These are phyloP conservation scores for Noccaea bulbosa DNA, from an alignment of 345 rosid species.

Conservation along the genomic window DNA sequence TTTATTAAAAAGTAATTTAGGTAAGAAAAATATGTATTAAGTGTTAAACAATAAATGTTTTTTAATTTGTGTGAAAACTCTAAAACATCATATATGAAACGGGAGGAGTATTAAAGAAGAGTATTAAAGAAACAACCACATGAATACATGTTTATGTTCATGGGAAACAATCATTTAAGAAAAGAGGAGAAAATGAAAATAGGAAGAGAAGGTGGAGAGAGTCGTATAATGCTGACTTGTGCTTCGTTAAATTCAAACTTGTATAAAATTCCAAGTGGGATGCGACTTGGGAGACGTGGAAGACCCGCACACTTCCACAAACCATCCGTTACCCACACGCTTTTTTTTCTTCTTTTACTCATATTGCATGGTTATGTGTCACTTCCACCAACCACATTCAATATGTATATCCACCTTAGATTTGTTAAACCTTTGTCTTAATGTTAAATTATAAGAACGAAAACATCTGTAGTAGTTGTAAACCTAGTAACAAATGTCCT, in stretches of 20 bases:
- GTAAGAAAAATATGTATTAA: no score
- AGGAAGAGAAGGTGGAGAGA: slow-evolving; percentile 31
- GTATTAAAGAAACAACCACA: not conserved
- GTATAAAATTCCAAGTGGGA: slow-evolving; percentile 44
- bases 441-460: not conserved
- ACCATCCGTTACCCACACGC: slow-evolving; percentile 34
- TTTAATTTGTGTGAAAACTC: no score
- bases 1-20: no score
- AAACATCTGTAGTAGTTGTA: not conserved
- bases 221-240: slow-evolving; percentile 45
- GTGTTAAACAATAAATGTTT: no score
- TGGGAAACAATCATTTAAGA: slow-evolving; percentile 1
- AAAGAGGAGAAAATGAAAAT: slow-evolving; percentile 22
- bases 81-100: no score
- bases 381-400: slow-evolving; percentile 41
- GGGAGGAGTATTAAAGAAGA: no score
- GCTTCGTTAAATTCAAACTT: slow-evolving; percentile 30
- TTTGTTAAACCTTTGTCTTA: slow-evolving; percentile 28
- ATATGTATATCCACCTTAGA: slow-evolving; percentile 29
- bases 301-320: slow-evolving; percentile 45
- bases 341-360: slow-evolving; percentile 17
- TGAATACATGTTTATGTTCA: slow-evolving; percentile 9
- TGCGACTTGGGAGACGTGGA: slow-evolving; percentile 36
- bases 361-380: slow-evolving; percentile 39
- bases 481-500: not conserved